Percentiles rank a stretch among this genome's conserved stretches.
Evolutionary conservation across 73 alveolate species (phyloP).

Genomic region (Tetrahymena thermophila): DNA sequence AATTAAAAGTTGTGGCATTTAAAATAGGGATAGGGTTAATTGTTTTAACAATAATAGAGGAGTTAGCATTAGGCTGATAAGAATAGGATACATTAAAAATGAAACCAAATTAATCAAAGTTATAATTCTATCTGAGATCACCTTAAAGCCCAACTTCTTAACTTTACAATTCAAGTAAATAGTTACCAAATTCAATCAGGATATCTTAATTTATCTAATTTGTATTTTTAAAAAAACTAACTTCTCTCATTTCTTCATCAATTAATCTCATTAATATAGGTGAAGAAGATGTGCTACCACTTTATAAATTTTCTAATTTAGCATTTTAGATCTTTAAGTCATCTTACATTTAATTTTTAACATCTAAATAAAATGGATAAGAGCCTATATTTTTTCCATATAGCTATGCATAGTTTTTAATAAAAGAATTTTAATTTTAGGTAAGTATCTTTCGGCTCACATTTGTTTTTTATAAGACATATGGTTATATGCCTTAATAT

Average conservation of each 20-base stretch:
- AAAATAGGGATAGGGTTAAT: neutral
- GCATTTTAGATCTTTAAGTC: neutral
- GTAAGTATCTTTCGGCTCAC: neutral
- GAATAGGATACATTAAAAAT: neutral
- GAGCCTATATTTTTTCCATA: neutral
- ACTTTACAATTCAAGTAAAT: neutral
- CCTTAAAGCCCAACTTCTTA: neutral
- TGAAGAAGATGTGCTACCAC: neutral
- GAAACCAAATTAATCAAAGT: neutral
- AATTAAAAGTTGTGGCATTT: neutral
- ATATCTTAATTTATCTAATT: neutral
- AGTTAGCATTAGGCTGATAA: neutral
- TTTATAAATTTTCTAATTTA: neutral
- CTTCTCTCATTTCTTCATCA: neutral
- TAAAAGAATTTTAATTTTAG: neutral
- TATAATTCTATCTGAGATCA: neutral
- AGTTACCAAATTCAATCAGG: neutral
- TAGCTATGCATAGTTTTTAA: neutral
- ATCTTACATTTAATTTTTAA: neutral
- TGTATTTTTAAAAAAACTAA: neutral
- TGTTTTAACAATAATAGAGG: neutral
- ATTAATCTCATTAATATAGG: neutral
- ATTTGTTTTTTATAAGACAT: neutral
- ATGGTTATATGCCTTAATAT: neutral
- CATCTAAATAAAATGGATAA: neutral